Conservation (phyloP, 352 stramenopile genomes). For the Aphanomyces euteiches region DNA sequence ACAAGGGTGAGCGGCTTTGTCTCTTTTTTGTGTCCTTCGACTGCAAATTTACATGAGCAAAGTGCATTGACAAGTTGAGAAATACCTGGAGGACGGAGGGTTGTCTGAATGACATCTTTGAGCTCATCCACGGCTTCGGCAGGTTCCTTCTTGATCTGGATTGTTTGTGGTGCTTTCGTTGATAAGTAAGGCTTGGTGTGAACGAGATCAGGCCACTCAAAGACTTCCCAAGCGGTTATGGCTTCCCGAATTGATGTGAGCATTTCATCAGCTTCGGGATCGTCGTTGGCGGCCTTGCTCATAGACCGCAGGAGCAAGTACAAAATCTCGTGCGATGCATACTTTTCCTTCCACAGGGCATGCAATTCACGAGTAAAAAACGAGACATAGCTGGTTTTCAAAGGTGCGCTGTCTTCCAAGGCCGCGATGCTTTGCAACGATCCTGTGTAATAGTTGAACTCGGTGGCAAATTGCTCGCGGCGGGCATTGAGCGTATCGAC, state of each 20-base stretch:
- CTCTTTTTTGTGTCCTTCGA: background rate
- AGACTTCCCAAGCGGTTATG: constrained; percentile 18
- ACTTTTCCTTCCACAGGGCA: constrained; percentile 74
- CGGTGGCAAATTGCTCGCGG: constrained; percentile 68
- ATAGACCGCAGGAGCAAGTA: constrained; percentile 68
- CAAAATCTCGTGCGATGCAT: constrained; percentile 68
- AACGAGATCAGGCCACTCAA: constrained; percentile 13
- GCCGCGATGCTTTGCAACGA: constrained; percentile 39
- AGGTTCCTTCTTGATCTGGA: constrained; percentile 40
- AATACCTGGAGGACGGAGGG: constrained; percentile 51
- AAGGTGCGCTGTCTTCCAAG: background rate
- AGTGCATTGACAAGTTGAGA: background rate
- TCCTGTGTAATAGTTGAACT: constrained; percentile 75
- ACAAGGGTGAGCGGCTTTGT: constrained; percentile 58
- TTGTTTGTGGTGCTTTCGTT: background rate
- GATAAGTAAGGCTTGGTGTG: constrained; percentile 7
- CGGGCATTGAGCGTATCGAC: constrained; percentile 57
- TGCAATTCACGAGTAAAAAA: constrained; percentile 84
- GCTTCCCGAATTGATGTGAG: background rate
- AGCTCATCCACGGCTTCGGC: constrained; percentile 59
- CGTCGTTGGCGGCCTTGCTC: constrained; percentile 9
- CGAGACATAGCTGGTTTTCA: constrained; percentile 55
- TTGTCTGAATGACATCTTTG: constrained; percentile 54
- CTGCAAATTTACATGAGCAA: too few relatives aligned
- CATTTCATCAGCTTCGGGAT: constrained; percentile 14